Percentiles rank a stretch among this genome's conserved stretches.
Evolutionary conservation across 2,329 filamentous ascomycete genomes (phyloP).

Genomic region (Trichoderma oligosporum): DNA sequence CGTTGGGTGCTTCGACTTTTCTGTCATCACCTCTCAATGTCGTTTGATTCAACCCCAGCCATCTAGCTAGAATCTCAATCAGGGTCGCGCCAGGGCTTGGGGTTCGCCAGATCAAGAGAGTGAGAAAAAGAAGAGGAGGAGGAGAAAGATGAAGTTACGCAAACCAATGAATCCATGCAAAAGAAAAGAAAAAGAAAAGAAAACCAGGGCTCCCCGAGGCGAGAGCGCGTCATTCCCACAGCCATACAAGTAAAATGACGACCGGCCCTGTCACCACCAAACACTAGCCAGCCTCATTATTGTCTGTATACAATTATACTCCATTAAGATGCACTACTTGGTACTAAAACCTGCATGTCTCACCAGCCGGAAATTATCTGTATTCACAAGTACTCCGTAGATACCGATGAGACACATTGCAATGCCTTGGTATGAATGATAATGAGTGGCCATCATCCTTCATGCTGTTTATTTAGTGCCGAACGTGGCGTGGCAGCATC

Average conservation of each 20-base stretch:
- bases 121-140: neutral
- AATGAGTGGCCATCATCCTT: too few relatives aligned
- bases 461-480: too few relatives aligned
- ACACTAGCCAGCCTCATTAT: too few relatives aligned
- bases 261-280: neutral
- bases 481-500: too few relatives aligned
- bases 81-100: neutral
- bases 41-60: neutral
- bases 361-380: slow-evolving; percentile 2
- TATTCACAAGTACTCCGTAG: too few relatives aligned
- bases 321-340: neutral
- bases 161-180: too few relatives aligned
- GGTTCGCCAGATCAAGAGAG: neutral
- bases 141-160: too few relatives aligned
- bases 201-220: neutral
- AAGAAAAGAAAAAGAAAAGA: neutral
- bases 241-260: slow-evolving; percentile 12
- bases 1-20: neutral
- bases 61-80: neutral
- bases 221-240: slow-evolving; percentile 1
- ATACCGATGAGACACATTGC: too few relatives aligned
- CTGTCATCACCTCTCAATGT: slow-evolving; percentile 1
- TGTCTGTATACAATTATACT: neutral
- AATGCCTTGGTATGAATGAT: too few relatives aligned
- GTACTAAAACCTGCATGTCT: neutral